Evolutionary conservation across 768 basidiomycete species (phyloP).

Genomic region (Tylopilus vinaceipallidus): DNA sequence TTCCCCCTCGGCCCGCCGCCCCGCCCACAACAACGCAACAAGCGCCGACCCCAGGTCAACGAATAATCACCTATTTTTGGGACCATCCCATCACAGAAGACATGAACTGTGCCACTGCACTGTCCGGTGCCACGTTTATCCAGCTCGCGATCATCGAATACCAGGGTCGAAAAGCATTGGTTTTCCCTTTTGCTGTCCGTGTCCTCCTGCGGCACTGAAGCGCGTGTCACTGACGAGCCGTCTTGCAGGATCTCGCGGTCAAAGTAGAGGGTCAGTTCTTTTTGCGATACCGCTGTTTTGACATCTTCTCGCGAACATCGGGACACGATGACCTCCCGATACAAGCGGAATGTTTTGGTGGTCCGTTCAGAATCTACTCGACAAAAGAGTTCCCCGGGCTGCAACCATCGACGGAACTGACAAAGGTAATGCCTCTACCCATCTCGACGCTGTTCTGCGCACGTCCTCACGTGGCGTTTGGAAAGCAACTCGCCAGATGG

Average conservation of each 20-base stretch:
- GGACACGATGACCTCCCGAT: slow-evolving; percentile 37
- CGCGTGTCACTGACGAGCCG: slow-evolving; percentile 1
- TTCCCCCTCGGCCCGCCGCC: slow-evolving; percentile 10
- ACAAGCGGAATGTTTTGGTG: slow-evolving; percentile 66
- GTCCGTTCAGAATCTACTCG: slow-evolving; percentile 65
- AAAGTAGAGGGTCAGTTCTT: slow-evolving; percentile 64
- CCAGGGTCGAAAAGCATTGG: slow-evolving; percentile 47
- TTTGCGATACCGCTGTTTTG: slow-evolving; percentile 70
- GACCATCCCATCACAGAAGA: slow-evolving; percentile 45
- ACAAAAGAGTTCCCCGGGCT: slow-evolving; percentile 76
- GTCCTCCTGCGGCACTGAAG: slow-evolving; percentile 1
- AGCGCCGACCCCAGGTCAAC: slow-evolving; percentile 22
- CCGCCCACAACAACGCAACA: slow-evolving; percentile 5
- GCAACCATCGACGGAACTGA: slow-evolving; percentile 64
- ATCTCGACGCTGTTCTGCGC: not conserved
- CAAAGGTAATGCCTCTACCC: slow-evolving; percentile 41
- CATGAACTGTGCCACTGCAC: slow-evolving; percentile 43
- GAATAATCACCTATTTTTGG: slow-evolving; percentile 43
- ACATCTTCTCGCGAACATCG: slow-evolving; percentile 45
- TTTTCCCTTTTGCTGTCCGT: slow-evolving; percentile 65
- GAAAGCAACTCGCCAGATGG: slow-evolving; percentile 34
- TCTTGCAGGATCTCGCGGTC: slow-evolving; percentile 61
- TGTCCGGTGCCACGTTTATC: slow-evolving; percentile 63
- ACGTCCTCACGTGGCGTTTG: slow-evolving; percentile 2
- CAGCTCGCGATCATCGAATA: slow-evolving; percentile 55